Conservation (phyloP, 805 yeast species). For the Helenozyma baotianmanensis region DNA sequence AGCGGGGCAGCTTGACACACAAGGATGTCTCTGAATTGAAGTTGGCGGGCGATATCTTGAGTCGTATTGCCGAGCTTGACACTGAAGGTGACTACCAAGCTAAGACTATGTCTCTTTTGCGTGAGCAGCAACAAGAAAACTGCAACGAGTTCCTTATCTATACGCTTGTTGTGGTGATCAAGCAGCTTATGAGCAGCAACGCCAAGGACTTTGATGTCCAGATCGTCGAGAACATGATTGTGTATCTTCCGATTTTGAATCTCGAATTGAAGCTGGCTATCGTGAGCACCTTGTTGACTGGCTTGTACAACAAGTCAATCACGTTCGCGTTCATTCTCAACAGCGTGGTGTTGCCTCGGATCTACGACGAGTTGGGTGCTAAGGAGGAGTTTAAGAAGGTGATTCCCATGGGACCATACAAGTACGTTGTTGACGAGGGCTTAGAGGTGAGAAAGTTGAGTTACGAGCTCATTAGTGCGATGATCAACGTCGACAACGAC, state of each 20-base stretch:
- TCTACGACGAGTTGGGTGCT: constrained; percentile 52
- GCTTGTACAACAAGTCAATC: constrained; percentile 51
- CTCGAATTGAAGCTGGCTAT: constrained; percentile 59
- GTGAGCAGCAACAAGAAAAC: constrained; percentile 5
- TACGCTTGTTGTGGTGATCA: constrained; percentile 31
- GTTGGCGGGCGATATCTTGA: constrained; percentile 32
- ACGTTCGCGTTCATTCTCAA: constrained; percentile 44
- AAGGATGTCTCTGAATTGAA: constrained; percentile 24
- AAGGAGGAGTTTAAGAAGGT: constrained; percentile 55
- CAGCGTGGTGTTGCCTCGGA: constrained; percentile 40
- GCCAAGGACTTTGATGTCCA: constrained; percentile 7
- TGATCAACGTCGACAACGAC: constrained; percentile 29
- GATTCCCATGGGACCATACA: constrained; percentile 84
- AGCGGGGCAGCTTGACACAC: constrained; percentile 5
- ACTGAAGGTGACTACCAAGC: constrained; percentile 10
- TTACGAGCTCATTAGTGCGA: constrained; percentile 63
- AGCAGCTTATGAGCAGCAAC: constrained; percentile 20
- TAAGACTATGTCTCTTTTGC: constrained; percentile 13
- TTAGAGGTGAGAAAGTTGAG: constrained; percentile 67
- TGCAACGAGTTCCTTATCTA: constrained; percentile 19
- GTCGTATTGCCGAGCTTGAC: constrained; percentile 20
- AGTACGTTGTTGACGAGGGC: constrained; percentile 76
- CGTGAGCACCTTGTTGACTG: constrained; percentile 53
- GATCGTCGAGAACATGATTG: constrained; percentile 8
- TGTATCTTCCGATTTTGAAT: constrained; percentile 27